Evolutionary conservation across 2,329 filamentous ascomycete genomes (phyloP), one percentile per base, ranked within the genome.

Genomic region (Ophiocordyceps camponoti-leonardi): DNA sequence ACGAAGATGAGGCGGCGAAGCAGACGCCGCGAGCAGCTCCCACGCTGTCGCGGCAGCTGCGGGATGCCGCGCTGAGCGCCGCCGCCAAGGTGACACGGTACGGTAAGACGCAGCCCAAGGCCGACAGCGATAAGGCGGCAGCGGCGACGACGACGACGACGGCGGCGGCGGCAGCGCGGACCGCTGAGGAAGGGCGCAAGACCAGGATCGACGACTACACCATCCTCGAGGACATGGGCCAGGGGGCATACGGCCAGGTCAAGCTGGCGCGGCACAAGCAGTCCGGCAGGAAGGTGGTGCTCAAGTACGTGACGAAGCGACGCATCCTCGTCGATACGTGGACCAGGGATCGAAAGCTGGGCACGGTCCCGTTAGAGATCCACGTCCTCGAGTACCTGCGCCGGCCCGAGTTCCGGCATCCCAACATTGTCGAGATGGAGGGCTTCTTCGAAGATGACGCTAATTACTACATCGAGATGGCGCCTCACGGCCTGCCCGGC

Each of bases 381-480:
- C 92, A 98, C 56, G 92, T 98, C 33, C 69, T 98, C 16, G 87
- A 98, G 61, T 98, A 90, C 58, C 76, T 98, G 12, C 79, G 87
- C 23, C 76, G 81, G 28, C 87, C 81, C 45, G 78, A 77, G 41
- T 65, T 81, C 28, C 69, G 68, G 42, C 79, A 83, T 53, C 74
- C 76, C 45, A 83, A 83, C 53, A 82, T 83, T 53, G 76, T 83
- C 16, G 78, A 83, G 60, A 83, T 83, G 79, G 72, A 78, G 48
- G 77, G 78, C 49, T 83, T 83, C 58, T 83, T 83, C 53, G 79
- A 83, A 60, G 86, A 93, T 53, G 80, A 86, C 51, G 71, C 80
- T 54, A 96, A 98, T 58, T 98, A 98, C 65, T 98, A 98, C 63
- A 98, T 98, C 54, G 92, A 96, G 61, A 98, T 96, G 86, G 73